These are phyloP conservation scores for Zostera marina DNA, from an alignment of 116 monocot species.

Conservation along the genomic window DNA sequence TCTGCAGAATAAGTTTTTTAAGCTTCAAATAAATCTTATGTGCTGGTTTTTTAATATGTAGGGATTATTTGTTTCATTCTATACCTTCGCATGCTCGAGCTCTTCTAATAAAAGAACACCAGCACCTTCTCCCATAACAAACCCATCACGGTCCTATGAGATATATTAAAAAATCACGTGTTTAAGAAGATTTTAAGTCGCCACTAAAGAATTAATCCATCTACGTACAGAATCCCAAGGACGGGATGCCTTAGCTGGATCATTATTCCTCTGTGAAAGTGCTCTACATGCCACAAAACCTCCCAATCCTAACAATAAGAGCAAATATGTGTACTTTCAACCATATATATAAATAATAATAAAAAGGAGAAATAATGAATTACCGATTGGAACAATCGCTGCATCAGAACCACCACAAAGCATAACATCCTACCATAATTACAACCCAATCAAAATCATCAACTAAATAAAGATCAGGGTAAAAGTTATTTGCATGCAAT, in stretches of 20 bases:
- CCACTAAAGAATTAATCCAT: neutral
- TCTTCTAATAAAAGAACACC: slow-evolving; percentile 72
- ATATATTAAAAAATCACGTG: neutral
- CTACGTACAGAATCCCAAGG: slow-evolving; percentile 75
- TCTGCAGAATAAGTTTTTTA: slow-evolving; percentile 13
- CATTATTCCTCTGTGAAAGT: slow-evolving; percentile 79
- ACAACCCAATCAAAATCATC: neutral
- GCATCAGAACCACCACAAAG: slow-evolving; percentile 97
- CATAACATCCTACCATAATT: slow-evolving; percentile 58
- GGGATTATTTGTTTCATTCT: too few relatives aligned
- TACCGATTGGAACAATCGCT: slow-evolving; percentile 90
- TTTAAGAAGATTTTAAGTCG: neutral
- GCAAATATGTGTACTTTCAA: neutral
- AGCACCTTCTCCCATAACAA: slow-evolving; percentile 88
- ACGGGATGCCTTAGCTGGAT: slow-evolving; percentile 87
- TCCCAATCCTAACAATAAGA: slow-evolving; percentile 5
- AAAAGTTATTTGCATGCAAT: neutral
- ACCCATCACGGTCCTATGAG: slow-evolving; percentile 69
- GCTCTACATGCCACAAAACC: slow-evolving; percentile 48
- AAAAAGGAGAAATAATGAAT: neutral
- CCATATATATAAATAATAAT: neutral
- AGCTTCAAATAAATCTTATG: too few relatives aligned
- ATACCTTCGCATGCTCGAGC: slow-evolving; percentile 42
- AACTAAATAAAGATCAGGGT: neutral
- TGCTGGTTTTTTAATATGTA: too few relatives aligned